Conservation (phyloP, 73 alveolate species). For the Paramecium caudatum region DNA sequence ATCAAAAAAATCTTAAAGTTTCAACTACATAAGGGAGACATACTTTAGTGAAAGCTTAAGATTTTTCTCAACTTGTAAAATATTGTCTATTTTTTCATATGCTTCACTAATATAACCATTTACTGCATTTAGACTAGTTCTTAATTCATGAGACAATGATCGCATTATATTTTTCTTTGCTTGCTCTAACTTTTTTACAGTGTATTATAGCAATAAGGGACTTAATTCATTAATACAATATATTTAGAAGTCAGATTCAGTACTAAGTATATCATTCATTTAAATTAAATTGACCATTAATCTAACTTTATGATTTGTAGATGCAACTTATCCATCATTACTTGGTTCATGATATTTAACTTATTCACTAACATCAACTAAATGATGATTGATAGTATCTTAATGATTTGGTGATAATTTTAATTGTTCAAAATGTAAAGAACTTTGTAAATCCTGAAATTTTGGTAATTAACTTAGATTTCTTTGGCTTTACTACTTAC, state of each 20-base stretch:
- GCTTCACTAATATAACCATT: slow-evolving; percentile 51
- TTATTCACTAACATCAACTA: not conserved
- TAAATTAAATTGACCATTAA: not conserved
- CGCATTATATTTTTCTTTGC: slow-evolving; percentile 45
- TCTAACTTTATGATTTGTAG: slow-evolving; percentile 38
- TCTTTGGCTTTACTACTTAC: not conserved
- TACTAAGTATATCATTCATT: not conserved
- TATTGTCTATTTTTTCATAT: not conserved
- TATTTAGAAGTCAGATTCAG: not conserved
- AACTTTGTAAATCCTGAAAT: not conserved
- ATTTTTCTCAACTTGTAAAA: not conserved
- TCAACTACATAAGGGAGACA: not conserved
- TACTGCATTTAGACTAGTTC: slow-evolving; percentile 40
- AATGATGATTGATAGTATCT: not conserved
- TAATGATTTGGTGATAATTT: slow-evolving; percentile 6
- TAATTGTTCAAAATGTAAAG: not conserved
- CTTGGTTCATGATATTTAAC: not conserved
- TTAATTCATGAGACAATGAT: slow-evolving; percentile 51
- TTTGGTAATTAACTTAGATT: not conserved
- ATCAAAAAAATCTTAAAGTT: slow-evolving; percentile 63
- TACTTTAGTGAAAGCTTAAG: not conserved
- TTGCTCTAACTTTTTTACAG: slow-evolving; percentile 22
- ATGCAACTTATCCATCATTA: not conserved
- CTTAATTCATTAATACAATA: slow-evolving; percentile 62
- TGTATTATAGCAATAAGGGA: not conserved